Percentiles rank a stretch among this genome's conserved stretches.
These are phyloP conservation scores for Termitomyces sp. DNA, from an alignment of 768 basidiomycete genomes.

Conservation along the genomic window DNA sequence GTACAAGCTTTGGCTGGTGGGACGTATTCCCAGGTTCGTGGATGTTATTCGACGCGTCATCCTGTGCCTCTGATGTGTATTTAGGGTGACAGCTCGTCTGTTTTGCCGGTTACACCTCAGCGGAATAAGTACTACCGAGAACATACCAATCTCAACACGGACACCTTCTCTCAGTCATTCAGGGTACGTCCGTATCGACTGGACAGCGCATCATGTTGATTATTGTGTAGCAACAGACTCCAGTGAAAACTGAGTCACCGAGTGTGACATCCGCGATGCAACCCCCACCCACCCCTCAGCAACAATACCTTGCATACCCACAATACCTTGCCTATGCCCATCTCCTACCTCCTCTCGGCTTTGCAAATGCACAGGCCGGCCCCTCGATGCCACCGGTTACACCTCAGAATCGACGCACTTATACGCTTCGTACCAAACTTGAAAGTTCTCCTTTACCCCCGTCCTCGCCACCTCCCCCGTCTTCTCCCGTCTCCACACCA, in stretches of 20 bases:
- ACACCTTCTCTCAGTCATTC: slow-evolving; percentile 16
- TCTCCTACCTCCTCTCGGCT: slow-evolving; percentile 22
- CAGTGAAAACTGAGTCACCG: slow-evolving; percentile 38
- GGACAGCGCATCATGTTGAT: slow-evolving; percentile 9
- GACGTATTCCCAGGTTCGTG: slow-evolving; percentile 34
- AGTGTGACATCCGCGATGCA: slow-evolving; percentile 32
- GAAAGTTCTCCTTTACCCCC: slow-evolving; percentile 47
- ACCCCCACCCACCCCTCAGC: slow-evolving; percentile 15
- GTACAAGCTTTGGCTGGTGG: slow-evolving; percentile 23
- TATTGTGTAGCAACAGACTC: slow-evolving; percentile 14
- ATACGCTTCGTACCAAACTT: slow-evolving; percentile 22
- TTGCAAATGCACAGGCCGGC: slow-evolving; percentile 24
- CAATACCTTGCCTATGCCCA: slow-evolving; percentile 27
- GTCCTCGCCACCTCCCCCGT: slow-evolving; percentile 52
- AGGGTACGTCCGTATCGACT: slow-evolving; percentile 20
- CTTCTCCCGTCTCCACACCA: slow-evolving; percentile 64
- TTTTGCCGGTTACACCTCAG: slow-evolving; percentile 50
- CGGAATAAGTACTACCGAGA: slow-evolving; percentile 59
- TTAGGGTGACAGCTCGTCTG: slow-evolving; percentile 10
- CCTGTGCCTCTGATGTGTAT: not conserved
- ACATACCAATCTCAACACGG: slow-evolving; percentile 32
- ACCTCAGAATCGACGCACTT: slow-evolving; percentile 40
- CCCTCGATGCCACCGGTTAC: slow-evolving; percentile 40
- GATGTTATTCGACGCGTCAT: slow-evolving; percentile 26
- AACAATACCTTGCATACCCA: slow-evolving; percentile 32